These are phyloP conservation scores for Dionaea muscipula DNA, from an alignment of 179 eudicot species.

Conservation along the genomic window DNA sequence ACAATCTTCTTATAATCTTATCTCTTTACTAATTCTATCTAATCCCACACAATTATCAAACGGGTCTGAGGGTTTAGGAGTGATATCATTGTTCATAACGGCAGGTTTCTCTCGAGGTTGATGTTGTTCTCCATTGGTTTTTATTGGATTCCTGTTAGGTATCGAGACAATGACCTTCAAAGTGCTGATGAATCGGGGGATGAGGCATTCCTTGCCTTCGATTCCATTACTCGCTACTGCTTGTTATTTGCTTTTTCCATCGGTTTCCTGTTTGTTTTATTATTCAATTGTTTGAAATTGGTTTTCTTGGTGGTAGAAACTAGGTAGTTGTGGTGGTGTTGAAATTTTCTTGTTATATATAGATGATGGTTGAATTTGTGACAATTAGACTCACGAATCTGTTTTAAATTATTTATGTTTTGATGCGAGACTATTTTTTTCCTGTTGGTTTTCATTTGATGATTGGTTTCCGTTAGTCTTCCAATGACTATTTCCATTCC, in stretches of 20 bases:
- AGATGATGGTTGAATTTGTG: neutral
- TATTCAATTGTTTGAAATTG: neutral
- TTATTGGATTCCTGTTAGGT: conserved; percentile 46
- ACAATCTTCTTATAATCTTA: too few species aligned
- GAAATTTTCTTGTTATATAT: too few species aligned
- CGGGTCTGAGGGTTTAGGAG: conserved; percentile 78
- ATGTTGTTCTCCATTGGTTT: conserved; percentile 62
- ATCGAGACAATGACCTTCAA: conserved; percentile 8
- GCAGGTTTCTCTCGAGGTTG: conserved; percentile 53
- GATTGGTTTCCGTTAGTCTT: too few species aligned
- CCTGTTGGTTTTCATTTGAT: neutral
- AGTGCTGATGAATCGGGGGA: conserved; percentile 7
- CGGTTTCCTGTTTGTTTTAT: neutral
- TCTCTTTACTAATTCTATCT: too few species aligned
- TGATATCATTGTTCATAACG: conserved; percentile 31
- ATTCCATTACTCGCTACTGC: neutral
- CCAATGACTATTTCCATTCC: too few species aligned
- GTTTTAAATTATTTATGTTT: too few species aligned
- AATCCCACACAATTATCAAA: too few species aligned
- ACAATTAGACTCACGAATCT: too few species aligned
- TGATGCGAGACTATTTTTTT: too few species aligned
- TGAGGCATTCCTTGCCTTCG: conserved; percentile 19
- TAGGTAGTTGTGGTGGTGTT: too few species aligned
- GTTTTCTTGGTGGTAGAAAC: too few species aligned
- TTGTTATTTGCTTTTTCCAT: too few species aligned